Evolutionary conservation across 495 filamentous ascomycete genomes (phyloP), one percentile per base, ranked within the genome.

Genomic region (Barbatosphaeria neglecta): DNA sequence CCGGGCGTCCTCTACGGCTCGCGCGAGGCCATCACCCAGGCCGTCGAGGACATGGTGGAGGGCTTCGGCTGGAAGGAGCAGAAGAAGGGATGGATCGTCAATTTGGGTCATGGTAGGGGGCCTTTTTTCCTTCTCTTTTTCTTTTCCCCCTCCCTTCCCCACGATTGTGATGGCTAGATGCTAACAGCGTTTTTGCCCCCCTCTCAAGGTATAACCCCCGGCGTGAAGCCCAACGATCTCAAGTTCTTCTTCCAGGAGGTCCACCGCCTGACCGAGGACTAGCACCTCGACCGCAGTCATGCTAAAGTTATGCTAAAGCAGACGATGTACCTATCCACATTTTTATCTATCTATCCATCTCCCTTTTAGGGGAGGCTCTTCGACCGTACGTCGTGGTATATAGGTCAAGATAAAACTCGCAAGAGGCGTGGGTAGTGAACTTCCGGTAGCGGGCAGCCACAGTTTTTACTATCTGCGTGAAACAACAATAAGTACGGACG

Each of bases 211-310:
- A 86, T 98, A 45, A 97, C 93, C 17, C 92, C 93, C 2, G 82
- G 86, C 47, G 92, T 97, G 22, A 81, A 95, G 50, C 92, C 92
- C 2, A 88, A 96, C 33, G 80, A 95, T 61, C 69, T 98, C 46
- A 86, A 76, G 57, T 93, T 90, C 69, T 98, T 82, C 74, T 93
- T 97, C 50, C 70, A 93, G 63, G 93, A 98, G 65, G 80, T 96
- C 46, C 86, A 93, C 58, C 83, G 87, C 44, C 66, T 77, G 40
- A 75, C 69, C 49, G 67, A 59, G 41, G 9, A n/a, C 31, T 35
- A 35, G 13, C 31, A 10, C 2, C 27, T 31, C 15, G 9, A 8
- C 9, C 27, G 3, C 27, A 2, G 27, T 8, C 27, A 31, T 31
- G 27, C 27, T 8, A 31, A n/a, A n/a, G n/a, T n/a, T n/a, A n/a